Conservation (phyloP, 2,329 filamentous ascomycete genomes). For the Fusarium camptoceras region DNA sequence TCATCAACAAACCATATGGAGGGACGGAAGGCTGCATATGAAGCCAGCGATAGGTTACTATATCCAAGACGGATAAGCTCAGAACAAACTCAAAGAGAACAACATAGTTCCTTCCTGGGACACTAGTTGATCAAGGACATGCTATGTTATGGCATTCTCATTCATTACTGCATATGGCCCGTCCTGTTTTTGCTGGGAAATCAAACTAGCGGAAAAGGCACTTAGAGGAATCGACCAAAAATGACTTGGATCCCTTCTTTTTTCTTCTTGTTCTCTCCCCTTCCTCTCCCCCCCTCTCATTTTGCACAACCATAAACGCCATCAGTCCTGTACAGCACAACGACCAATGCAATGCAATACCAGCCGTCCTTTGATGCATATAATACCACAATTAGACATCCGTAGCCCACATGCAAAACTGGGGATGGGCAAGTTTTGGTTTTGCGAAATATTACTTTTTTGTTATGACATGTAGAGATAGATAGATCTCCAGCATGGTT, state of each 20-base stretch:
- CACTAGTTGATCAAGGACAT: neutral
- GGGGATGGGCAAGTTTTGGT: slow-evolving; percentile 15
- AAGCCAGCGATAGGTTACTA: slow-evolving; percentile 18
- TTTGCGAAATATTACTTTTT: slow-evolving; percentile 49
- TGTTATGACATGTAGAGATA: slow-evolving; percentile 43
- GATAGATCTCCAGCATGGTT: slow-evolving; percentile 42
- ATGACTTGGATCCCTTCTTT: slow-evolving; percentile 15
- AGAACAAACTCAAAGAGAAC: slow-evolving; percentile 19
- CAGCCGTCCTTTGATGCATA: slow-evolving; percentile 46
- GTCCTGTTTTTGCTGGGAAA: slow-evolving; percentile 34
- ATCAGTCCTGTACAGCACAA: slow-evolving; percentile 43
- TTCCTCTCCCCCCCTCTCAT: slow-evolving; percentile 6
- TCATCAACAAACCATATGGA: slow-evolving; percentile 24
- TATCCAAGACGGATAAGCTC: slow-evolving; percentile 13
- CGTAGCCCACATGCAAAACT: slow-evolving; percentile 43
- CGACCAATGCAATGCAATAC: slow-evolving; percentile 49
- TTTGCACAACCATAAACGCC: slow-evolving; percentile 48
- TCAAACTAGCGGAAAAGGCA: slow-evolving; percentile 31
- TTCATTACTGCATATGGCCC: slow-evolving; percentile 40
- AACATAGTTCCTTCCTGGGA: slow-evolving; percentile 3
- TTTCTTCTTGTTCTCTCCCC: neutral
- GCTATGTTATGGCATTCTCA: slow-evolving; percentile 31
- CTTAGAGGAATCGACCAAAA: slow-evolving; percentile 17
- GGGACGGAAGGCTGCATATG: slow-evolving; percentile 2
- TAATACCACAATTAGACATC: slow-evolving; percentile 52